A percentile compares a stretch with the other conserved stretches of the same genome.
phyloP scores from a whole-genome alignment of 2,329 filamentous ascomycete genomes.

The Alternaria rosae region DNA sequence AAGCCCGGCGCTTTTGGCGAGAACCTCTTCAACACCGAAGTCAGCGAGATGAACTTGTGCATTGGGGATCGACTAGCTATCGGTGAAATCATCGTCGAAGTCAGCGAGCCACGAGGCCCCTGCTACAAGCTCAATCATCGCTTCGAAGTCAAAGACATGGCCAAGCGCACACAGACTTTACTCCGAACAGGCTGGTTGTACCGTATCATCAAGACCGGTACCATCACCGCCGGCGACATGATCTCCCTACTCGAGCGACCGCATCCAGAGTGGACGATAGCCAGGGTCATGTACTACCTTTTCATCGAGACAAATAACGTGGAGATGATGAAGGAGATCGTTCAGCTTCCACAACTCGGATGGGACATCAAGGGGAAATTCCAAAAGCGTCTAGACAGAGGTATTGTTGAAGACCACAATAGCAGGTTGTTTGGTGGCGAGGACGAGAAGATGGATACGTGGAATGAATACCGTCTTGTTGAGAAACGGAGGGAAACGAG shows the following conservation, averaged over 20 bases:
- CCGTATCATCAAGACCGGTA: constrained; percentile 64
- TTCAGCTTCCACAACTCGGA: constrained; percentile 56
- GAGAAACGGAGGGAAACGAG: constrained; percentile 61
- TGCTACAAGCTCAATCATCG: constrained; percentile 75
- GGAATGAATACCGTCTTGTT: constrained; percentile 54
- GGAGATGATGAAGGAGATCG: constrained; percentile 54
- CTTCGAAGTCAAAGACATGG: constrained; percentile 69
- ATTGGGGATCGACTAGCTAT: constrained; percentile 68
- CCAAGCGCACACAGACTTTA: constrained; percentile 62
- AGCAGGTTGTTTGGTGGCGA: constrained; percentile 38
- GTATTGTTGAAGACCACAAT: constrained; percentile 42
- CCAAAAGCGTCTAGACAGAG: constrained; percentile 59
- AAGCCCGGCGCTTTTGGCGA: constrained; percentile 69
- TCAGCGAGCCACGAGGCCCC: constrained; percentile 68
- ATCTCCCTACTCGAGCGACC: constrained; percentile 64
- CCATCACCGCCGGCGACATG: constrained; percentile 63
- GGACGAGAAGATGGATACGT: constrained; percentile 40
- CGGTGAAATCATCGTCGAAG: constrained; percentile 61
- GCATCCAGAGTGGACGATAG: constrained; percentile 68
- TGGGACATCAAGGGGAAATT: constrained; percentile 63
- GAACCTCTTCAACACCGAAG: constrained; percentile 65
- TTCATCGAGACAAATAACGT: constrained; percentile 62
- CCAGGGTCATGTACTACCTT: constrained; percentile 68
- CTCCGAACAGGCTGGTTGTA: constrained; percentile 73
- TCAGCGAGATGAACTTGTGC: constrained; percentile 71